phyloP scores from a whole-genome alignment of 805 yeast species.

The Myxozyma neotropica region DNA sequence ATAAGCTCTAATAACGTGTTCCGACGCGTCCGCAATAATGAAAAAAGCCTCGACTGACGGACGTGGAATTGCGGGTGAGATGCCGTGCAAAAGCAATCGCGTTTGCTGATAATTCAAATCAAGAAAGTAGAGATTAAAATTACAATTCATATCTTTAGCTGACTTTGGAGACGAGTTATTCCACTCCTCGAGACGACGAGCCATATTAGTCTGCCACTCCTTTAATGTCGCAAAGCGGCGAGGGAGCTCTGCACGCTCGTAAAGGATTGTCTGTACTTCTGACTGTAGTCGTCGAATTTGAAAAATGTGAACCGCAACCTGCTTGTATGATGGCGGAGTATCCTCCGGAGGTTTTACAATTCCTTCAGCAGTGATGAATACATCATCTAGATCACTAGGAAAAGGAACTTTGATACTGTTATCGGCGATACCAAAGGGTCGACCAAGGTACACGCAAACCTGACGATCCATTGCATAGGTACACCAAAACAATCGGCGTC shows the following conservation, averaged over 20 bases:
- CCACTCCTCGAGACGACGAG: constrained; percentile 64
- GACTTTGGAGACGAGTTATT: constrained; percentile 57
- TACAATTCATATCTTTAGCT: constrained; percentile 64
- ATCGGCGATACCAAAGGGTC: constrained; percentile 89
- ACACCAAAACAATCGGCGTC: constrained; percentile 86
- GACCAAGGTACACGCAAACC: constrained; percentile 78
- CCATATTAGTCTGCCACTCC: constrained; percentile 65
- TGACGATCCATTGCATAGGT: constrained; percentile 84
- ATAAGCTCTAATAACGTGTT: constrained; percentile 66
- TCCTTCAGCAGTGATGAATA: constrained; percentile 52
- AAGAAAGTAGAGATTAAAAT: constrained; percentile 70
- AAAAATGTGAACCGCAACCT: constrained; percentile 67
- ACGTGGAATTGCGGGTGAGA: constrained; percentile 68
- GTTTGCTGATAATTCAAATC: constrained; percentile 78
- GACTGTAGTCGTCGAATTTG: constrained; percentile 73
- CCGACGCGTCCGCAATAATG: constrained; percentile 63
- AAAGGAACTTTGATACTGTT: constrained; percentile 70
- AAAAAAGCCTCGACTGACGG: constrained; percentile 57
- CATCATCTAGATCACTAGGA: constrained; percentile 76
- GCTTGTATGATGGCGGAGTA: constrained; percentile 58
- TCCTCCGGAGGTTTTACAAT: constrained; percentile 34
- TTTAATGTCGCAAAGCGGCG: constrained; percentile 55
- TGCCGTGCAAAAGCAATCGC: constrained; percentile 68
- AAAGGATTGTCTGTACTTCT: constrained; percentile 69
- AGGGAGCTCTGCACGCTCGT: constrained; percentile 73